Conservation (phyloP, 768 basidiomycete genomes). For the Kwoniella mangroviensis region DNA sequence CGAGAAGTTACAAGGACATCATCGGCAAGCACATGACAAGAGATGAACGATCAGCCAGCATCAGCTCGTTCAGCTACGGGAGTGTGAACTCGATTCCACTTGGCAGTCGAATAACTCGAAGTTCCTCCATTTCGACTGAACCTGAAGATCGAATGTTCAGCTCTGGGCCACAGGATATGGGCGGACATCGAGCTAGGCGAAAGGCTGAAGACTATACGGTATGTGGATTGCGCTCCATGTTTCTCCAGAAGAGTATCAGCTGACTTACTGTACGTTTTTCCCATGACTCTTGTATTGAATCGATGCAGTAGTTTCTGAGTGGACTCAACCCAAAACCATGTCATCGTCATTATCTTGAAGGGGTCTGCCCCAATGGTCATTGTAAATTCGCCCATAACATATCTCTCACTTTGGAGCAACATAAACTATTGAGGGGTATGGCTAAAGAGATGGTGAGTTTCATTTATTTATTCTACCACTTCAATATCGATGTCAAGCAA, state of each 20-base stretch:
- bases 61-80: background rate
- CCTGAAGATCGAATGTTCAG: background rate
- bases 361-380: background rate
- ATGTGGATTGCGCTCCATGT: background rate
- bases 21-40: background rate
- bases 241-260: background rate
- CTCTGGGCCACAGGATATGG: background rate
- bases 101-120: background rate
- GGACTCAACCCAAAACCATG: constrained; percentile 12
- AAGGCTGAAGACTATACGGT: background rate
- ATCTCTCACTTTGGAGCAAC: background rate
- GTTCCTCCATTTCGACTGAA: background rate
- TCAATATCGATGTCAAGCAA: background rate
- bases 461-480: no score
- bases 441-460: constrained; percentile 22
- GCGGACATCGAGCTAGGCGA: background rate
- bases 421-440: background rate
- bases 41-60: background rate
- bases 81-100: background rate
- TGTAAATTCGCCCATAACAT: constrained; percentile 6
- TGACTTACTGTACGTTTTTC: background rate
- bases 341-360: constrained; percentile 21
- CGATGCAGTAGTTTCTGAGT: constrained; percentile 11
- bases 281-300: background rate
- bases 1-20: background rate